A percentile compares a stretch with the other conserved stretches of the same genome.
Evolutionary conservation across 139 green algal species (phyloP).

Genomic region (Chlamydomonas sp.): DNA sequence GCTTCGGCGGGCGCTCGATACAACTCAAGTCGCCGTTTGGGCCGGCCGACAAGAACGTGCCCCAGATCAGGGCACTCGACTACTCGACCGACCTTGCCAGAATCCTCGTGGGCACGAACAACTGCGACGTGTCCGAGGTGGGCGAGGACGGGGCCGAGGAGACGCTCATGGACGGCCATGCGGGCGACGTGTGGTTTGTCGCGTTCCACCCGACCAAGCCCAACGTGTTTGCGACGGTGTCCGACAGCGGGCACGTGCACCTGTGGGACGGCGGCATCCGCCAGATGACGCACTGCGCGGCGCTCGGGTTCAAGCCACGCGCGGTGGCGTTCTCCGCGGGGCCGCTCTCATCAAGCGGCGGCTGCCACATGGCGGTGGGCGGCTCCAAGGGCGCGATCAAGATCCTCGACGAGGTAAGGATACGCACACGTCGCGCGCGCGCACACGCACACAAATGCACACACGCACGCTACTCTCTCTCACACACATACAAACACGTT

Average conservation of each 20-base stretch:
- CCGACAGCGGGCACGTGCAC: conserved; percentile 39
- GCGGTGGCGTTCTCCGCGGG: conserved; percentile 31
- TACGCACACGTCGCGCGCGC: background rate
- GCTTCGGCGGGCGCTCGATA: conserved; percentile 20
- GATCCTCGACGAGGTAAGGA: conserved; percentile 21
- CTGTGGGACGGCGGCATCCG: conserved; percentile 39
- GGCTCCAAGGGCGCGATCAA: conserved; percentile 48
- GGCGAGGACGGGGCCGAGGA: conserved; percentile 32
- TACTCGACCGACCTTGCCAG: conserved; percentile 19
- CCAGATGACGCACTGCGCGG: conserved; percentile 28
- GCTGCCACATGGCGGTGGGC: conserved; percentile 51
- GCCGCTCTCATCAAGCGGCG: conserved; percentile 15
- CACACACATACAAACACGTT: background rate
- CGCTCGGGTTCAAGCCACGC: conserved; percentile 41
- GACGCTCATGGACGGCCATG: conserved; percentile 52
- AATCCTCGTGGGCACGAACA: conserved; percentile 48
- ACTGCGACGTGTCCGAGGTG: conserved; percentile 49
- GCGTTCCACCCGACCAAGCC: conserved; percentile 43
- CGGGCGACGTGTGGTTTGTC: conserved; percentile 45
- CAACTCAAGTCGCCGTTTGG: conserved; percentile 26
- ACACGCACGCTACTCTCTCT: background rate
- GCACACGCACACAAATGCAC: background rate
- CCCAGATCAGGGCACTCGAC: conserved; percentile 37
- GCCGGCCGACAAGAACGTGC: conserved; percentile 11
- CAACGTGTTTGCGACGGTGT: conserved; percentile 41